Conservation (phyloP, 2,329 filamentous ascomycete species). For the Arthrocladium fulminans region DNA sequence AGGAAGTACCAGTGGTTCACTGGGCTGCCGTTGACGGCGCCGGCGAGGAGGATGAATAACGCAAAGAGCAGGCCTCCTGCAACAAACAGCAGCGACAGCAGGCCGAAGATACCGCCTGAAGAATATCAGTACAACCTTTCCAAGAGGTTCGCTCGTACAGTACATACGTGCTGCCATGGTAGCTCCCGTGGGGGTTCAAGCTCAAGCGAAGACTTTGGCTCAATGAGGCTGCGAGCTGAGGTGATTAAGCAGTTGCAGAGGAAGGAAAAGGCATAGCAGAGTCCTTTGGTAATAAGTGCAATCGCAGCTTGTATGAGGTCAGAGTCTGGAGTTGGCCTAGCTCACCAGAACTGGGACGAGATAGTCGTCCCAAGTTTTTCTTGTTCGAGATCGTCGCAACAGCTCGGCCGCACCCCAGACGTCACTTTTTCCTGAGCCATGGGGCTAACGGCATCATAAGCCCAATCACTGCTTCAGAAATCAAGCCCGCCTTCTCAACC, state of each 20-base stretch:
- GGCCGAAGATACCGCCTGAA: conserved; percentile 47
- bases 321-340: background rate
- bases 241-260: background rate
- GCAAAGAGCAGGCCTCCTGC: conserved; percentile 55
- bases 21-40: conserved; percentile 46
- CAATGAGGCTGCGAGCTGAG: background rate
- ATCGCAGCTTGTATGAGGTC: conserved; percentile 1
- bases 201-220: background rate
- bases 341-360: background rate
- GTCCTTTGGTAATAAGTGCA: background rate
- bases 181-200: background rate
- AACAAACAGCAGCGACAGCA: conserved; percentile 53
- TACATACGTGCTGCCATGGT: conserved; percentile 27
- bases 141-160: background rate
- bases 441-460: background rate
- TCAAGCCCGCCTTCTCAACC: background rate
- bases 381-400: too few species aligned
- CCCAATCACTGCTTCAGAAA: background rate
- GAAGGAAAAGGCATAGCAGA: background rate
- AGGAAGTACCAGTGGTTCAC: conserved; percentile 79
- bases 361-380: too few species aligned
- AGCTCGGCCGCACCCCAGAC: background rate
- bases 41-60: conserved; percentile 58
- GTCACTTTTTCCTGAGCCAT: background rate
- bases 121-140: background rate